Base-by-base conservation (phyloP, 1,284 basidiomycete species). In the Trichosporon inkin region DNA sequence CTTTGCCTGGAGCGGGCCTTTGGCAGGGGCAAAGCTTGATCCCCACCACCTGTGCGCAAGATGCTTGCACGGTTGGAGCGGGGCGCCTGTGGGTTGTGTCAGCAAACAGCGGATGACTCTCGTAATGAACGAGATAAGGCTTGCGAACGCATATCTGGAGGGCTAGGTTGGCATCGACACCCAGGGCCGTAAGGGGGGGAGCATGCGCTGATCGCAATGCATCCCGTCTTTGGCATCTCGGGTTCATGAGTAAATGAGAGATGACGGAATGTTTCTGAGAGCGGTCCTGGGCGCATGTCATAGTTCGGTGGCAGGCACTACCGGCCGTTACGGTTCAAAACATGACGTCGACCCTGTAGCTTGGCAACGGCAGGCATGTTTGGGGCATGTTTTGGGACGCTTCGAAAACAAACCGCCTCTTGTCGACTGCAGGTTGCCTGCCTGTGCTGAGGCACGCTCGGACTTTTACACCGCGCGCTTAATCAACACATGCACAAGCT, bases 1-100 rank as follows among this genome's bases (percentile, higher is more conserved):
- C 28, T 32, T 32, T 32, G 28, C 28, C 28, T 32, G 28, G 28
- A 8, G 28, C 28, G 28, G 8, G 5, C 28, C 28, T 32, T 53
- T 55, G 39, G 24, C 13, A 41, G n/a, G 53, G 24, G 24, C 39
- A 11, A 24, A 8, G 19, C 22, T 39, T 17, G 54, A n/a, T 6
- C 44, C 8, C 55, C 56, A 3, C 32, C 28, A 22, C 55, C 52
- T 2, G 60, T 60, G 14, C 74, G 71, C 5, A 76, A 65, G 53
- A 72, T 59, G 3, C 71, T 68, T 10, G 73, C 58, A 41, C 67
- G 68, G 64, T 76, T 76, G 8, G 69, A 49, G 17, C 74, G 65
- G 1, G 74, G 74, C 20, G 64, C 41, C 74, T 76, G 58, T 11
- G 20, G 38, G 56, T 39, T 32, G 37, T 32, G 56, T 60, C 17